Conservation (phyloP, 129 eudicot genomes). For the Gnaphalium uliginosum region DNA sequence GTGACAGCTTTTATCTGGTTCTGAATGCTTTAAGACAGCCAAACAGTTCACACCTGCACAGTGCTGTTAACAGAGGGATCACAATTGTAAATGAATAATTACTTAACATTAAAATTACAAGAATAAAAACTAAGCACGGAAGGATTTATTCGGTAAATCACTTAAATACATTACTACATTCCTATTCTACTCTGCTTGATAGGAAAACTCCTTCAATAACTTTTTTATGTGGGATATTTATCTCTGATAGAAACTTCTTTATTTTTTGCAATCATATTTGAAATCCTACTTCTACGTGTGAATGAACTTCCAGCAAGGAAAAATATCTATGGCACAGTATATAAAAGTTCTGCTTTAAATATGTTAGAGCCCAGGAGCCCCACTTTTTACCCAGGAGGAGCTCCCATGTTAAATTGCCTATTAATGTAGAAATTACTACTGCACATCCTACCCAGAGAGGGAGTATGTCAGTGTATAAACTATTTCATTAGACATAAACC, state of each 20-base stretch:
- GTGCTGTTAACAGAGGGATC: conserved; percentile 54
- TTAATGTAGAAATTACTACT: no score
- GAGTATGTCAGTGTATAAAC: no score
- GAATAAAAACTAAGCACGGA: neutral
- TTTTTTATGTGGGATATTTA: neutral
- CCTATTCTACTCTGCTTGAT: neutral
- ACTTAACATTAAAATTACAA: neutral
- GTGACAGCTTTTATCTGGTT: conserved; percentile 41
- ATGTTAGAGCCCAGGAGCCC: no score
- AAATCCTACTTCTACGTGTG: neutral
- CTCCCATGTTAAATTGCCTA: no score
- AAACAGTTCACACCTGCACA: conserved; percentile 91
- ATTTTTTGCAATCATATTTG: neutral
- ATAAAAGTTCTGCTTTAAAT: no score
- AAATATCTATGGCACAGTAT: no score
- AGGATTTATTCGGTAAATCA: neutral
- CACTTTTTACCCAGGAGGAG: no score
- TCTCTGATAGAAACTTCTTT: neutral
- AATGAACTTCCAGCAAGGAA: neutral
- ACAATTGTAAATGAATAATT: neutral
- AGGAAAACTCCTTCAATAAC: neutral
- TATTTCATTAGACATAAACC: no score
- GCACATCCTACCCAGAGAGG: no score
- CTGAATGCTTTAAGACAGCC: conserved; percentile 64
- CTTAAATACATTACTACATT: neutral